Percentiles rank a stretch among this genome's conserved stretches.
Evolutionary conservation across 352 stramenopile species (phyloP).

Genomic region (Ochromonadaceae sp.): DNA sequence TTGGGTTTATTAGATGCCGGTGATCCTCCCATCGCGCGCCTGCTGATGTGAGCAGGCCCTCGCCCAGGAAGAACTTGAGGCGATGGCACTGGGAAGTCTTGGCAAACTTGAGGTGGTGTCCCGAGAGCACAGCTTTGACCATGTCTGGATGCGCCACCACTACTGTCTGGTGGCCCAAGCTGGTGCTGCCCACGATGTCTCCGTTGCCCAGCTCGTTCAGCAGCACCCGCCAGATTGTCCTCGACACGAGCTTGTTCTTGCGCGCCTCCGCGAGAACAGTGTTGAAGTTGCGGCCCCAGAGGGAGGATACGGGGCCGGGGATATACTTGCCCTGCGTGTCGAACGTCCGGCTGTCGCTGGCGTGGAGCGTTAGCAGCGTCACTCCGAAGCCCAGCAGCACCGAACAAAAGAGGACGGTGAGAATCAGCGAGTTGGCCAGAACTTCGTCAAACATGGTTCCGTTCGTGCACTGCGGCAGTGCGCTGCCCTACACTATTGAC

Average conservation of each 20-base stretch:
- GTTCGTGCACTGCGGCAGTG: too few relatives aligned
- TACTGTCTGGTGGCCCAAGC: not conserved
- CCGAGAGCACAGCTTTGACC: conserved; percentile 2
- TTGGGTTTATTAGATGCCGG: not conserved
- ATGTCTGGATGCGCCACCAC: conserved; percentile 11
- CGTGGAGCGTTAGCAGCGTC: not conserved
- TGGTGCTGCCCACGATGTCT: not conserved
- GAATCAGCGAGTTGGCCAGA: too few relatives aligned
- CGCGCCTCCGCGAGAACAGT: not conserved
- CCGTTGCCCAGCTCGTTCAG: not conserved
- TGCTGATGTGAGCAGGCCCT: not conserved
- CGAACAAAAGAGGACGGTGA: not conserved
- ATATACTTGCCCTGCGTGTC: not conserved
- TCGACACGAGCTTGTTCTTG: not conserved
- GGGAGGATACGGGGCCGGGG: not conserved
- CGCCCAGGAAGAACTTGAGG: not conserved
- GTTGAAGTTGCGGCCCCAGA: not conserved
- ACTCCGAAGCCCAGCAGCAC: not conserved
- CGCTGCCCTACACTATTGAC: too few relatives aligned
- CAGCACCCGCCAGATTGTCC: not conserved
- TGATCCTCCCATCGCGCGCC: not conserved
- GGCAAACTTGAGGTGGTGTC: not conserved
- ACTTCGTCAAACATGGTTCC: too few relatives aligned
- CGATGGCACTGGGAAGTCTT: not conserved
- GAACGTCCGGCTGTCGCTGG: not conserved